Conservation (phyloP, 1,284 basidiomycete genomes). For the Cystobasidium pallidum region DNA sequence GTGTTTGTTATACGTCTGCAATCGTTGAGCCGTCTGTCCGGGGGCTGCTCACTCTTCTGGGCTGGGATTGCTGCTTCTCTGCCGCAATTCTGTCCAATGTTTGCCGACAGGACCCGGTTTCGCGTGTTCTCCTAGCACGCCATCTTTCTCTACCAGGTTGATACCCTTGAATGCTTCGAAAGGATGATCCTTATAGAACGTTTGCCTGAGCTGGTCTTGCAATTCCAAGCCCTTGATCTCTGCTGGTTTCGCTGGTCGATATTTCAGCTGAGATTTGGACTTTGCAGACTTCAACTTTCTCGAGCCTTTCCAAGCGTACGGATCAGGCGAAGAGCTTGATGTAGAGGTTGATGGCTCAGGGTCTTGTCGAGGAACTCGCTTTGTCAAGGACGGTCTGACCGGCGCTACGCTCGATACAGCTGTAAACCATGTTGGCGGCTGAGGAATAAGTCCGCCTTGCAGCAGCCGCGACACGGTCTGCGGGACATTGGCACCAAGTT, state of each 20-base stretch:
- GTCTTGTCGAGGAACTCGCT: slow-evolving; percentile 26
- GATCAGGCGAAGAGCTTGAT: slow-evolving; percentile 14
- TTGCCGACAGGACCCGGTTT: slow-evolving; percentile 64
- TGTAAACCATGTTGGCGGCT: slow-evolving; percentile 41
- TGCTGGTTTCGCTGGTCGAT: slow-evolving; percentile 30
- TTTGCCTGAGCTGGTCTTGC: slow-evolving; percentile 81
- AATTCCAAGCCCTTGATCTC: slow-evolving; percentile 31
- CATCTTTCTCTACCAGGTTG: slow-evolving; percentile 70
- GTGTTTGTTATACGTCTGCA: background rate
- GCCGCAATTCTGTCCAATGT: slow-evolving; percentile 74
- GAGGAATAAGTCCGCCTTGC: slow-evolving; percentile 31
- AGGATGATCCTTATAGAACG: slow-evolving; percentile 95
- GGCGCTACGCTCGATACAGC: slow-evolving; percentile 38
- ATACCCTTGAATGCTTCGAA: slow-evolving; percentile 88
- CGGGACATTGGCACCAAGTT: slow-evolving; percentile 34
- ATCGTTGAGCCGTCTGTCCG: background rate
- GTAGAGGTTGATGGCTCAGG: slow-evolving; percentile 22
- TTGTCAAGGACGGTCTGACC: slow-evolving; percentile 26
- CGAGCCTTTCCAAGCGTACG: slow-evolving; percentile 27
- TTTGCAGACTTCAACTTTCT: slow-evolving; percentile 10
- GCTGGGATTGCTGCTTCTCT: slow-evolving; percentile 65
- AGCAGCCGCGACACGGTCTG: slow-evolving; percentile 42
- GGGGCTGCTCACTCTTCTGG: slow-evolving; percentile 69
- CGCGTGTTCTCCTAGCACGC: slow-evolving; percentile 61
- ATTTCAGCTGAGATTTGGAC: slow-evolving; percentile 13